Percentiles rank a stretch among this genome's conserved stretches.
These are phyloP conservation scores for Zoysia japonica DNA, from an alignment of 176 grass and related monocot genomes.

Conservation along the genomic window DNA sequence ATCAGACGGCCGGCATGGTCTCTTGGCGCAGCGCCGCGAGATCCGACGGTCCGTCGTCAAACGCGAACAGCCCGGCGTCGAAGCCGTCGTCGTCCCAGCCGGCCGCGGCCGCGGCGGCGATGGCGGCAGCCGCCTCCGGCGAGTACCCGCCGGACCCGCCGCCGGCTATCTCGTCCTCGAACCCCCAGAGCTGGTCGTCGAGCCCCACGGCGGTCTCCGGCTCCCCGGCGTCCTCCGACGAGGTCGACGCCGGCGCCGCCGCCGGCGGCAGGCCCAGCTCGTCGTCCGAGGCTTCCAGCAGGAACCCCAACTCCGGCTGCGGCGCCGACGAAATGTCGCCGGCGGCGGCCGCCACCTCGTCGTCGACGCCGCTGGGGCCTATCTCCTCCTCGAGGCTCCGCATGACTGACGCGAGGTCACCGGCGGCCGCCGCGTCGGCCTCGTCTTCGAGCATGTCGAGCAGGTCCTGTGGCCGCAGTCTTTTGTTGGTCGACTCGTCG, in stretches of 20 bases:
- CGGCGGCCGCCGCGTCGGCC: constrained; percentile 24
- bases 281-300: constrained; percentile 82
- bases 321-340: neutral
- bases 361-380: neutral
- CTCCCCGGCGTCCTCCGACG: constrained; percentile 19
- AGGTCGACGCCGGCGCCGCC: neutral
- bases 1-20: constrained; percentile 56
- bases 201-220: neutral
- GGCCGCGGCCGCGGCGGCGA: neutral
- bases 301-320: constrained; percentile 55
- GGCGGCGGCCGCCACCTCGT: neutral
- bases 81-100: constrained; percentile 55
- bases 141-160: neutral
- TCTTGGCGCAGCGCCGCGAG: constrained; percentile 42
- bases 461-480: constrained; percentile 56
- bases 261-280: constrained; percentile 76
- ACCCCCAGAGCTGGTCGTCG: constrained; percentile 53
- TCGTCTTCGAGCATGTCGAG: constrained; percentile 74
- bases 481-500: constrained; percentile 5
- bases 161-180: constrained; percentile 51
- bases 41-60: constrained; percentile 40
- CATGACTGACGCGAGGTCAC: constrained; percentile 80
- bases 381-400: constrained; percentile 78
- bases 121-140: constrained; percentile 31
- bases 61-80: constrained; percentile 55